Evolutionary conservation across 805 yeast species (phyloP), one percentile per base, ranked within the genome.

Genomic region (Metschnikowia henanensis): DNA sequence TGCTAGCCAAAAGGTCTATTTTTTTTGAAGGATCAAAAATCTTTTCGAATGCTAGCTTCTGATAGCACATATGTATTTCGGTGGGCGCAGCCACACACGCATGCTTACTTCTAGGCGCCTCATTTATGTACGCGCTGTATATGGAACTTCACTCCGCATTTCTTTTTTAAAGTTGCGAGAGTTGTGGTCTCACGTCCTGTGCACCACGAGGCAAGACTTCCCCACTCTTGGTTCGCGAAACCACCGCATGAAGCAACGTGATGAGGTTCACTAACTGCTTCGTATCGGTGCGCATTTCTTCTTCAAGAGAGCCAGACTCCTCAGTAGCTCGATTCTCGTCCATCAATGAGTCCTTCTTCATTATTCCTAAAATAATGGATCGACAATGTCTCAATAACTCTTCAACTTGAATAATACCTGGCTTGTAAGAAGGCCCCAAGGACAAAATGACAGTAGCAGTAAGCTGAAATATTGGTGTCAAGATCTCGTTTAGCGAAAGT

Each of bases 381-480:
- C 76, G 70, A 58, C 80, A 80, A 36, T 75, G 75, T 7, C 60
- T 55, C 56, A 87, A 57, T 34, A 89, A 60, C 4, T 63, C 69
- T 39, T 68, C 71, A 0, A 81, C 83, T 51, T 77, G 81, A 6
- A 62, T 57, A 8, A 81, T 69, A 13, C 85, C 81, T 0, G 77
- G 72, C 46, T 71, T 74, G 61, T 87, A 87, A 33, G 83, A 81
- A 4, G 91, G 83, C 0, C 96, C 96, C 71, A 87, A 77, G 2
- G 95, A 79, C 8, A 90, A 66, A 4, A 85, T 65, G 6, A 86
- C 68, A 0, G 95, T 81, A 8, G 81, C 63, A 3, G 88, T 69
- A 36, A 89, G 65, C 55, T 87, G 95, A 60, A 88, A 84, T 2
- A 84, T 70, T 0, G 95, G 94, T 26, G 83, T 74, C 31, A 87